phyloP scores from a whole-genome alignment of 2,329 filamentous ascomycete genomes.

The Raffaelea deltoideospora region DNA sequence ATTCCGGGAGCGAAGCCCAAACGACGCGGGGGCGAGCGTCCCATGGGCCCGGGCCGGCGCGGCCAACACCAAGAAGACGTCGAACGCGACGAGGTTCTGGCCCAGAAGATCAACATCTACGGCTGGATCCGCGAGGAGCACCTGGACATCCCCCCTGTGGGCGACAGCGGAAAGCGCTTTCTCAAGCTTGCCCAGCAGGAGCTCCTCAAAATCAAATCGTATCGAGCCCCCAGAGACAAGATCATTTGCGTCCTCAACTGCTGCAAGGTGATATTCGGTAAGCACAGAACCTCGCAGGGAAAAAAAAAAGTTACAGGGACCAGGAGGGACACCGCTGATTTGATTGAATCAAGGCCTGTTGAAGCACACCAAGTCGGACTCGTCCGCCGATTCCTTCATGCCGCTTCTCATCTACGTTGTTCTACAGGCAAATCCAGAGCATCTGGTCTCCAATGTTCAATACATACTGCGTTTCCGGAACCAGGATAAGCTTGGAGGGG shows the following conservation, averaged over 20 bases:
- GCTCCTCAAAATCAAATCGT: constrained; percentile 88
- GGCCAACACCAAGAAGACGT: constrained; percentile 98
- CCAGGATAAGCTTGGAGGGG: constrained; percentile 92
- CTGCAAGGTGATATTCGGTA: constrained; percentile 98
- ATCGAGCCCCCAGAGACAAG: constrained; percentile 92
- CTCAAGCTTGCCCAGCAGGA: constrained; percentile 84
- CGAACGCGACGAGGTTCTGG: constrained; percentile 85
- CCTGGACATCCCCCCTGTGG: constrained; percentile 75
- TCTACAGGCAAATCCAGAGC: constrained; percentile 83
- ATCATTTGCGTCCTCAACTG: constrained; percentile 97
- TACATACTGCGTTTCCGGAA: constrained; percentile 96
- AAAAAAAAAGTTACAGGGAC: not conserved
- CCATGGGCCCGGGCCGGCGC: constrained; percentile 65
- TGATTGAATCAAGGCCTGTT: constrained; percentile 57
- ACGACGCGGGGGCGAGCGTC: constrained; percentile 51
- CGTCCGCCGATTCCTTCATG: constrained; percentile 92
- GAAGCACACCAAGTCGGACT: constrained; percentile 83
- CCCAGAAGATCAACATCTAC: constrained; percentile 95
- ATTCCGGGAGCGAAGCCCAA: constrained; percentile 53
- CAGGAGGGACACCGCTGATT: not conserved
- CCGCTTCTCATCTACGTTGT: constrained; percentile 92
- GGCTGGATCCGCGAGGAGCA: constrained; percentile 89
- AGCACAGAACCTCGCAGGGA: constrained; percentile 11
- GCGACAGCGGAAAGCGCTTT: constrained; percentile 77
- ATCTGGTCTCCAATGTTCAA: constrained; percentile 93